Evolutionary conservation across 257 asterid species (phyloP).

Genomic region (Apocynum venetum): DNA sequence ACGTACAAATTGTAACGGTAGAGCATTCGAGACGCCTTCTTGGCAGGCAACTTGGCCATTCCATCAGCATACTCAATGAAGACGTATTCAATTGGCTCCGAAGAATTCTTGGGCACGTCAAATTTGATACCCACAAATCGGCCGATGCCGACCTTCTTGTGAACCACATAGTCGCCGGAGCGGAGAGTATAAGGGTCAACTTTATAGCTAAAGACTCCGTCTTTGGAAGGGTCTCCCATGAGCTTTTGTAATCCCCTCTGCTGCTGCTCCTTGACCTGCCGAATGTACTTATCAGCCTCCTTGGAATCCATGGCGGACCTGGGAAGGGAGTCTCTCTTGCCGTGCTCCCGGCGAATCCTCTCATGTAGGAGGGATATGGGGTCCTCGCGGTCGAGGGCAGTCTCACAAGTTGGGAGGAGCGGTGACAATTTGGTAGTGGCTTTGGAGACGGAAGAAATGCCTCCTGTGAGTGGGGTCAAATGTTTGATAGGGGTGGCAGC

Average conservation of each 20-base stretch:
- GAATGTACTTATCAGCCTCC: slow-evolving; percentile 88
- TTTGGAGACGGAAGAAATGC: neutral
- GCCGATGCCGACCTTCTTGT: slow-evolving; percentile 86
- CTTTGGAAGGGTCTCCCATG: slow-evolving; percentile 42
- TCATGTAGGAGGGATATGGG: slow-evolving; percentile 61
- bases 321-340: slow-evolving; percentile 52
- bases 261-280: slow-evolving; percentile 82
- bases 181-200: slow-evolving; percentile 86
- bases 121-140: slow-evolving; percentile 69
- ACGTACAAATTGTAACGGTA: slow-evolving; percentile 89
- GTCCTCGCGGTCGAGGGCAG: slow-evolving; percentile 40
- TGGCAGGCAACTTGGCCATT: slow-evolving; percentile 86
- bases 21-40: slow-evolving; percentile 84
- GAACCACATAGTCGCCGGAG: slow-evolving; percentile 85
- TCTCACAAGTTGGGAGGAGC: slow-evolving; percentile 19
- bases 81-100: slow-evolving; percentile 70
- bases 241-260: slow-evolving; percentile 89
- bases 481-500: neutral
- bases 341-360: slow-evolving; percentile 70
- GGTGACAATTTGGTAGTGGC: slow-evolving; percentile 24
- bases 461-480: too few species aligned
- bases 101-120: slow-evolving; percentile 54
- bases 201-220: slow-evolving; percentile 46
- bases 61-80: slow-evolving; percentile 95
- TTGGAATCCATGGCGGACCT: slow-evolving; percentile 55